These are phyloP conservation scores for Ceratorhiza oryzae-sativae DNA, from an alignment of 1,284 basidiomycete species.

Conservation along the genomic window DNA sequence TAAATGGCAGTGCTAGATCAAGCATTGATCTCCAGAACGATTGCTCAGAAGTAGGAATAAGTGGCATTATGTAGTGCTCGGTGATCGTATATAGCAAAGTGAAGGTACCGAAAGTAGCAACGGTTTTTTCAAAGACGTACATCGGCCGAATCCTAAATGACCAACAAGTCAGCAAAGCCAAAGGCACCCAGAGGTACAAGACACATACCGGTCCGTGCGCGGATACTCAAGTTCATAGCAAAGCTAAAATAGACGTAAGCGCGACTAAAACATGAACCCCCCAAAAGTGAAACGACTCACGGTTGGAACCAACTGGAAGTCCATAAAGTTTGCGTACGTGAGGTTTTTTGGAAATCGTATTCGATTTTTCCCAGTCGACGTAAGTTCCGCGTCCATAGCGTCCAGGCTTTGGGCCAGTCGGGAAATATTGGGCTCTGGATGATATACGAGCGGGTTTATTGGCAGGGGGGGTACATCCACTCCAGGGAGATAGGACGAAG, in stretches of 20 bases:
- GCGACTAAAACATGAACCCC: neutral
- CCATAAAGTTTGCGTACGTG: conserved; percentile 81
- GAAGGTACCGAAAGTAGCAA: conserved; percentile 96
- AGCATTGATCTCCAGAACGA: conserved; percentile 80
- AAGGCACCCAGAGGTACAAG: neutral
- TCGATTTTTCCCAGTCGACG: conserved; percentile 67
- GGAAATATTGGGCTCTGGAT: conserved; percentile 73
- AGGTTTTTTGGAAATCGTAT: conserved; percentile 89
- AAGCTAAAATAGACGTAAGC: neutral
- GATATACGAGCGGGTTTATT: conserved; percentile 72
- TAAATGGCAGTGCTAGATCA: conserved; percentile 92
- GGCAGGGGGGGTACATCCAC: conserved; percentile 10
- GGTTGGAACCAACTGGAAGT: conserved; percentile 90
- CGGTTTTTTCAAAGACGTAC: conserved; percentile 94
- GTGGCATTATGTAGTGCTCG: conserved; percentile 91
- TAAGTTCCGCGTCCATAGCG: conserved; percentile 79
- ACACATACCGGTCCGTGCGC: conserved; percentile 74
- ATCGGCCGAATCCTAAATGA: conserved; percentile 77
- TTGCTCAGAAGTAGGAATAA: conserved; percentile 71
- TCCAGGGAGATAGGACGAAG: conserved; percentile 37
- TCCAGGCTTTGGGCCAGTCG: conserved; percentile 78
- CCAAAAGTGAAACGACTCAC: conserved; percentile 51
- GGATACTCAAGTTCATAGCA: conserved; percentile 97
- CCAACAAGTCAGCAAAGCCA: neutral
- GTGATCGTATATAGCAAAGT: conserved; percentile 78